A percentile compares a stretch with the other conserved stretches of the same genome.
Evolutionary conservation across 139 green algal genomes (phyloP).

Genomic region (Nannochloris sp.): DNA sequence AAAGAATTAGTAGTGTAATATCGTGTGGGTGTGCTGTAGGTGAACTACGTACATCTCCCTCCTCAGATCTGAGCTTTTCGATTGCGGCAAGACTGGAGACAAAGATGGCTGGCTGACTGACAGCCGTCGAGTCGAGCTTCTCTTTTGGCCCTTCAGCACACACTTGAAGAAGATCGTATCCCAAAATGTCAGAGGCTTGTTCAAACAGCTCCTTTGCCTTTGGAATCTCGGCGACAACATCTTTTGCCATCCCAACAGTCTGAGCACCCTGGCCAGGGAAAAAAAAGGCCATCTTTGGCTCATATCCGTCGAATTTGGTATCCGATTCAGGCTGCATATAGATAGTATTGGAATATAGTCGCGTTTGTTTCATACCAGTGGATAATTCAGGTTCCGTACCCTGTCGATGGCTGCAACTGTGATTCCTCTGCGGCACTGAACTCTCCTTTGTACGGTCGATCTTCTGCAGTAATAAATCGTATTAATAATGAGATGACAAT

Average conservation of each 20-base stretch:
- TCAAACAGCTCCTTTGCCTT: conserved; percentile 89
- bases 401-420: not conserved
- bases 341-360: not conserved
- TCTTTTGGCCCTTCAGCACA: conserved; percentile 89
- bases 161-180: conserved; percentile 94
- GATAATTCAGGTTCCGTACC: not conserved
- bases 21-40: not conserved
- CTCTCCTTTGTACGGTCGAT: not conserved
- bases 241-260: conserved; percentile 61
- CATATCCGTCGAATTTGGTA: conserved; percentile 77
- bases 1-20: not conserved
- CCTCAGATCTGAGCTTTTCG: conserved; percentile 78
- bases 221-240: conserved; percentile 66
- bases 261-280: conserved; percentile 92
- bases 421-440: not conserved
- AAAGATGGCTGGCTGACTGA: conserved; percentile 97
- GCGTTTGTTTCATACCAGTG: not conserved
- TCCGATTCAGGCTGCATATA: conserved; percentile 35
- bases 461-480: not conserved
- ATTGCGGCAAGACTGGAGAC: conserved; percentile 88
- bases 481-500: not conserved
- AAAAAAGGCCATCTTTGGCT: conserved; percentile 77
- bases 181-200: conserved; percentile 86
- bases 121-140: conserved; percentile 87
- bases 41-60: conserved; percentile 40